A percentile compares a stretch with the other conserved stretches of the same genome.
phyloP scores from a whole-genome alignment of 495 filamentous ascomycete genomes.

The Trichoderma erinaceum region DNA sequence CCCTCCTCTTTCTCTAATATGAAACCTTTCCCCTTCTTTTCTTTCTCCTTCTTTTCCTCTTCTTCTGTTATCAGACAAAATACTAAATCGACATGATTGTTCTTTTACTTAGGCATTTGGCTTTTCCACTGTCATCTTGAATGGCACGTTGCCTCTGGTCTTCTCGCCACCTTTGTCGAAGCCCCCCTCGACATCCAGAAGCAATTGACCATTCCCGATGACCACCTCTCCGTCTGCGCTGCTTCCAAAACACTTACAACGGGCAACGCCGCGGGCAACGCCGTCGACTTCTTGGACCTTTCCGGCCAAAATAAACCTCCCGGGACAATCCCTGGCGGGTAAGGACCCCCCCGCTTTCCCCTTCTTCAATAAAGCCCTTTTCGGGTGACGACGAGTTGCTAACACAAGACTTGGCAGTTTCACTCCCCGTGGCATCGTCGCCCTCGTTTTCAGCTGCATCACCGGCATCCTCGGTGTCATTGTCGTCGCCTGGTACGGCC shows the following conservation, averaged over 20 bases:
- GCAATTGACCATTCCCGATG: conserved; percentile 52
- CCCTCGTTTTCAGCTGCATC: conserved; percentile 64
- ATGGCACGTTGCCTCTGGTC: conserved; percentile 62
- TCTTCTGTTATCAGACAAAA: not conserved
- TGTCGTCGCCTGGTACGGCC: conserved; percentile 63
- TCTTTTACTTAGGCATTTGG: conserved; percentile 51
- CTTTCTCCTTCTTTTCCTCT: conserved; percentile 26
- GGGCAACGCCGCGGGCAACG: conserved; percentile 76
- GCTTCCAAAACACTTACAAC: conserved; percentile 37
- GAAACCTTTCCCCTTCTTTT: not conserved
- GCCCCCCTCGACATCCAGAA: conserved; percentile 53
- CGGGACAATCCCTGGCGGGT: conserved; percentile 55
- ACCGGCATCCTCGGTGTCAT: conserved; percentile 66
- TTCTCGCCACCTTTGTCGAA: conserved; percentile 65
- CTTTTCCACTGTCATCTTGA: conserved; percentile 69
- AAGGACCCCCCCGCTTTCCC: conserved; percentile 20
- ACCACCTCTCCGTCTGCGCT: conserved; percentile 60
- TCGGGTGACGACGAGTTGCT: not conserved
- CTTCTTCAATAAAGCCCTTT: not conserved
- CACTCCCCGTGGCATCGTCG: conserved; percentile 63
- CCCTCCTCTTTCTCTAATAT: conserved; percentile 29
- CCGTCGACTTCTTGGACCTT: conserved; percentile 56
- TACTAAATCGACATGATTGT: not conserved
- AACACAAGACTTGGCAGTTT: conserved; percentile 41
- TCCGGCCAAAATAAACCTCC: conserved; percentile 53